Evolutionary conservation across 1,139 yeast species (phyloP).

Genomic region (Protomyces gravidus): DNA sequence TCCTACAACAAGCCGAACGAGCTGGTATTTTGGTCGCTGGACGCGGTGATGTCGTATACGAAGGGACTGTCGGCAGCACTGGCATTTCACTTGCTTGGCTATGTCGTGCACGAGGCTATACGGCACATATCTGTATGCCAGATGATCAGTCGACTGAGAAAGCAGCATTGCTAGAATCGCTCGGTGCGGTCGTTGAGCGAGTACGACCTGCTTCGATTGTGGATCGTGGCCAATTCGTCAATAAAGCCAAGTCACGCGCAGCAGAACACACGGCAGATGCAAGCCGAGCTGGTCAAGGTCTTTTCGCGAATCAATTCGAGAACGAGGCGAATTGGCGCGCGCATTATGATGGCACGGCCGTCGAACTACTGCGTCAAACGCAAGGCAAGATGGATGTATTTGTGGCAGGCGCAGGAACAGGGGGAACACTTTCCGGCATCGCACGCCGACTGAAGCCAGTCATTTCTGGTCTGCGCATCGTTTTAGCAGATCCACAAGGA

Average conservation of each 20-base stretch:
- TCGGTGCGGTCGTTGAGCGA: constrained; percentile 82
- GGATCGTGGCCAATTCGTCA: constrained; percentile 88
- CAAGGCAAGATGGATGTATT: constrained; percentile 63
- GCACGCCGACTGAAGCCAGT: constrained; percentile 62
- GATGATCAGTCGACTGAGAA: constrained; percentile 90
- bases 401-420: constrained; percentile 63
- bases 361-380: constrained; percentile 75
- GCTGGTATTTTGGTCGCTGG: constrained; percentile 22
- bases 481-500: constrained; percentile 94
- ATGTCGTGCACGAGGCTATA: constrained; percentile 81
- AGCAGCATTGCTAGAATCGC: constrained; percentile 58
- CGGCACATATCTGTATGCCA: constrained; percentile 88
- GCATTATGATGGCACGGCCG: constrained; percentile 82
- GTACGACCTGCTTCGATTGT: constrained; percentile 95
- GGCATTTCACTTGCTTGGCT: constrained; percentile 90
- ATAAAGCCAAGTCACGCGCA: constrained; percentile 71
- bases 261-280: constrained; percentile 49
- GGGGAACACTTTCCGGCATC: constrained; percentile 85
- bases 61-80: constrained; percentile 51
- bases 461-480: constrained; percentile 42
- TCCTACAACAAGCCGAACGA: constrained; percentile 55
- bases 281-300: constrained; percentile 45
- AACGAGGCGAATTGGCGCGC: constrained; percentile 84
- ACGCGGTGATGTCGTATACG: constrained; percentile 27
- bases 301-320: constrained; percentile 94